phyloP scores from a whole-genome alignment of 2,329 filamentous ascomycete genomes.

The Colletotrichum chlorophyti region DNA sequence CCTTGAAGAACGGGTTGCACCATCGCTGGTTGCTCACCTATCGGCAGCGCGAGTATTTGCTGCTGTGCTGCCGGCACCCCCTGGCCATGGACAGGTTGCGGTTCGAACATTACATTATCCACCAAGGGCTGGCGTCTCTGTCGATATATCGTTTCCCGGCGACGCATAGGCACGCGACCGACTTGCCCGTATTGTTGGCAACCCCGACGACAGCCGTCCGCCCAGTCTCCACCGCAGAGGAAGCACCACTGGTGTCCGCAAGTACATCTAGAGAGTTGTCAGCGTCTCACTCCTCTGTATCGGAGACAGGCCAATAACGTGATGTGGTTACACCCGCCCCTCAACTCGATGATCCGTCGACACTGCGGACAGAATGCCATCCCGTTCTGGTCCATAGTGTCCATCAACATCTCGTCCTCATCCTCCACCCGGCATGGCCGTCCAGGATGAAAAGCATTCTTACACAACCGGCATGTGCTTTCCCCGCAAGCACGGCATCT shows the following conservation, averaged over 20 bases:
- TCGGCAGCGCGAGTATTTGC: neutral
- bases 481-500: conserved; percentile 24
- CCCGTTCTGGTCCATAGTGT: conserved; percentile 56
- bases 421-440: conserved; percentile 24
- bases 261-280: conserved; percentile 11
- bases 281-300: neutral
- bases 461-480: conserved; percentile 21
- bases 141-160: conserved; percentile 1
- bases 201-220: neutral
- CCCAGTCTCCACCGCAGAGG: conserved; percentile 20
- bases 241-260: conserved; percentile 29
- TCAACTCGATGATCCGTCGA: conserved; percentile 63
- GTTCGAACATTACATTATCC: too few relatives aligned
- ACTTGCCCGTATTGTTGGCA: neutral
- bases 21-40: neutral
- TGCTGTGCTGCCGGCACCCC: neutral
- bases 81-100: neutral
- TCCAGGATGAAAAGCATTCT: conserved; percentile 18
- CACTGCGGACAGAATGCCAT: conserved; percentile 65
- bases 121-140: too few relatives aligned
- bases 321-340: conserved; percentile 71
- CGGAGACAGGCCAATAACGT: conserved; percentile 49
- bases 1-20: neutral
- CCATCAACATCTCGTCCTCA: conserved; percentile 38
- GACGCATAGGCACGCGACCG: conserved; percentile 10